A percentile compares a stretch with the other conserved stretches of the same genome.
These are phyloP conservation scores for Huntiella bhutanensis DNA, from an alignment of 2,329 filamentous ascomycete species.

Conservation along the genomic window DNA sequence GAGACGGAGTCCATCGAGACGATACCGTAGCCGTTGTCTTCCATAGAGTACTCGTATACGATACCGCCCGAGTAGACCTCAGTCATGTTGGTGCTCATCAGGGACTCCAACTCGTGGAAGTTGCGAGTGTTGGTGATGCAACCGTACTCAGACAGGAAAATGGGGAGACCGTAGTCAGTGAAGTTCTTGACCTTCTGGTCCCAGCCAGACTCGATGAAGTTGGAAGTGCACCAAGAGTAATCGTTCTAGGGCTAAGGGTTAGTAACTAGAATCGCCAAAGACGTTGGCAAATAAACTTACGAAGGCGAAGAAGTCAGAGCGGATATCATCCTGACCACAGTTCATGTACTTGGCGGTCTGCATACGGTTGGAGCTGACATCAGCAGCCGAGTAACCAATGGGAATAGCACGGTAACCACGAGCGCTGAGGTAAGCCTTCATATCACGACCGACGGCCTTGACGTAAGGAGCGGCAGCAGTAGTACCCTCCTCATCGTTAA, in stretches of 20 bases:
- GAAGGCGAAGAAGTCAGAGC: conserved; percentile 77
- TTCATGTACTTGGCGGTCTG: conserved; percentile 87
- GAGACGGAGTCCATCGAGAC: conserved; percentile 38
- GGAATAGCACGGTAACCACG: conserved; percentile 46
- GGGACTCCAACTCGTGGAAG: conserved; percentile 59
- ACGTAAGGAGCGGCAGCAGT: conserved; percentile 52
- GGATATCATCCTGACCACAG: conserved; percentile 67
- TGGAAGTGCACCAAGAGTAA: conserved; percentile 68
- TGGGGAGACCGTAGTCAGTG: conserved; percentile 66
- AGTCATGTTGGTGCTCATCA: conserved; percentile 75
- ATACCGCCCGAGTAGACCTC: conserved; percentile 84
- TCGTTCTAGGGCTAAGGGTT: conserved; percentile 36
- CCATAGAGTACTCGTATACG: conserved; percentile 83
- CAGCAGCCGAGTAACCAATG: conserved; percentile 62
- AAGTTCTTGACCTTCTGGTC: conserved; percentile 77
- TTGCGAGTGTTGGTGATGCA: conserved; percentile 66
- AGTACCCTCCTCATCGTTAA: conserved; percentile 46
- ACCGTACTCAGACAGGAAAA: conserved; percentile 91
- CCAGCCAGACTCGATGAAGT: conserved; percentile 59
- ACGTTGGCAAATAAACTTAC: conserved; percentile 6
- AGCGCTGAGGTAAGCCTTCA: conserved; percentile 48
- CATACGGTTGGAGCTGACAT: conserved; percentile 68
- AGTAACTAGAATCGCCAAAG: conserved; percentile 16
- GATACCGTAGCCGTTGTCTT: conserved; percentile 63
- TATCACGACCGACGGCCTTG: conserved; percentile 62